phyloP scores from a whole-genome alignment of 202 grass and related monocot species.

The Dendrocalamus latiflorus region DNA sequence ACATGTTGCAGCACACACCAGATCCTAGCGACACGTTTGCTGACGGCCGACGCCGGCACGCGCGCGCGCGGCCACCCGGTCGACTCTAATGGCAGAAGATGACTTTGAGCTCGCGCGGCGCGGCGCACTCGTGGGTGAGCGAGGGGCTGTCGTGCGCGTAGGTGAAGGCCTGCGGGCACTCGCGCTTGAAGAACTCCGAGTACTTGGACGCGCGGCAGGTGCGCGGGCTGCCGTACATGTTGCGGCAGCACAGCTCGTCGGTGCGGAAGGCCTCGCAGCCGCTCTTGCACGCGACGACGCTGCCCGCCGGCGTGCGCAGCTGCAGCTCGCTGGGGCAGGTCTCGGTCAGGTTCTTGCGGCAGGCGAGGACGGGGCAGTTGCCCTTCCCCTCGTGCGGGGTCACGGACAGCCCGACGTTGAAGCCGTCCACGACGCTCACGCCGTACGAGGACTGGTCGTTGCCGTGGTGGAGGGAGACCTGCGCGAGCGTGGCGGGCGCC shows the following conservation, averaged over 20 bases:
- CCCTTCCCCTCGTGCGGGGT: conserved; percentile 89
- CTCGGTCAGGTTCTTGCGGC: conserved; percentile 56
- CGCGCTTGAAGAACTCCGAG: conserved; percentile 94
- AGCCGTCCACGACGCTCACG: conserved; percentile 92
- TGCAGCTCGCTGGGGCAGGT: conserved; percentile 80
- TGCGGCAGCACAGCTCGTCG: conserved; percentile 96
- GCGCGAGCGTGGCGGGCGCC: conserved; percentile 67
- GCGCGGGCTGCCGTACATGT: conserved; percentile 76
- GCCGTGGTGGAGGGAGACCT: conserved; percentile 81
- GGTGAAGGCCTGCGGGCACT: conserved; percentile 92
- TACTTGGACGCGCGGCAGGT: conserved; percentile 78
- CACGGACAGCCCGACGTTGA: conserved; percentile 82
- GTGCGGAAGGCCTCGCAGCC: conserved; percentile 78
- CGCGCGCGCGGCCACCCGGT: neutral
- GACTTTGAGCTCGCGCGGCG: conserved; percentile 93
- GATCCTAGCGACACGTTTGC: neutral
- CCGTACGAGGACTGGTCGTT: conserved; percentile 79
- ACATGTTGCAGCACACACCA: neutral
- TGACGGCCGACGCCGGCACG: neutral
- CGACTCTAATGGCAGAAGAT: conserved; percentile 93
- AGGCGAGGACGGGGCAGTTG: conserved; percentile 83
- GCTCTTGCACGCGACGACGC: conserved; percentile 77
- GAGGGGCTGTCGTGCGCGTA: conserved; percentile 90
- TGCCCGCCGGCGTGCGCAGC: conserved; percentile 42
- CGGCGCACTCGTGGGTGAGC: conserved; percentile 69